These are phyloP conservation scores for Cucurbita pepo DNA, from an alignment of 306 rosid species.

Conservation along the genomic window DNA sequence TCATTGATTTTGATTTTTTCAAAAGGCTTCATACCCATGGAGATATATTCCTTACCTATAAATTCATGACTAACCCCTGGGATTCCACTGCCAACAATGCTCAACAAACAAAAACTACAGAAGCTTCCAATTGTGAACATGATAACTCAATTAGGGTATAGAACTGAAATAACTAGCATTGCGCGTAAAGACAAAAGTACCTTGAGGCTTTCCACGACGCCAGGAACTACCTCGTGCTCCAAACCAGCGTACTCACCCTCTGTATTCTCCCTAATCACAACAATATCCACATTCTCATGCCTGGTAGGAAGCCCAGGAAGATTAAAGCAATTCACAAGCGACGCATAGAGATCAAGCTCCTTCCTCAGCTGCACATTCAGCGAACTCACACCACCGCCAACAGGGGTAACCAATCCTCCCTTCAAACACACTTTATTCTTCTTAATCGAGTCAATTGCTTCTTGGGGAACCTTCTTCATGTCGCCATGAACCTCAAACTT, in stretches of 20 bases:
- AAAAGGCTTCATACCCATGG: no score
- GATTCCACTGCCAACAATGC: no score
- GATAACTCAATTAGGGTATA: neutral
- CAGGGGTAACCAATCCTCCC: constrained; percentile 64
- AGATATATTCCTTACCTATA: no score
- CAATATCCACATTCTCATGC: constrained; percentile 71
- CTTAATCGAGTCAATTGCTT: constrained; percentile 59
- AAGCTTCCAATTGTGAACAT: neutral
- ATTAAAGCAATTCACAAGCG: constrained; percentile 73
- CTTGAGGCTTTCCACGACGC: constrained; percentile 90
- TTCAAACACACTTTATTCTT: constrained; percentile 79
- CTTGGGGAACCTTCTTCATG: constrained; percentile 49
- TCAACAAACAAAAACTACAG: neutral
- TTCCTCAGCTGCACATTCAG: constrained; percentile 60
- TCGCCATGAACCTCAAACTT: constrained; percentile 47
- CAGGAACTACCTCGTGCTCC: constrained; percentile 88
- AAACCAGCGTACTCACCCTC: constrained; percentile 85
- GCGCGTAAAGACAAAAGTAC: constrained; percentile 7
- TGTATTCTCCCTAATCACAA: constrained; percentile 72
- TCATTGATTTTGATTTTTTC: no score
- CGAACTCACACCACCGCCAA: constrained; percentile 82
- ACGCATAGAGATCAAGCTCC: constrained; percentile 83
- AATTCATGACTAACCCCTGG: no score
- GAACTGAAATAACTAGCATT: neutral
- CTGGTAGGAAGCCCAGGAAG: constrained; percentile 56